phyloP scores from a whole-genome alignment of 2,329 filamentous ascomycete species.

The Neofusicoccum kwambonambiense region DNA sequence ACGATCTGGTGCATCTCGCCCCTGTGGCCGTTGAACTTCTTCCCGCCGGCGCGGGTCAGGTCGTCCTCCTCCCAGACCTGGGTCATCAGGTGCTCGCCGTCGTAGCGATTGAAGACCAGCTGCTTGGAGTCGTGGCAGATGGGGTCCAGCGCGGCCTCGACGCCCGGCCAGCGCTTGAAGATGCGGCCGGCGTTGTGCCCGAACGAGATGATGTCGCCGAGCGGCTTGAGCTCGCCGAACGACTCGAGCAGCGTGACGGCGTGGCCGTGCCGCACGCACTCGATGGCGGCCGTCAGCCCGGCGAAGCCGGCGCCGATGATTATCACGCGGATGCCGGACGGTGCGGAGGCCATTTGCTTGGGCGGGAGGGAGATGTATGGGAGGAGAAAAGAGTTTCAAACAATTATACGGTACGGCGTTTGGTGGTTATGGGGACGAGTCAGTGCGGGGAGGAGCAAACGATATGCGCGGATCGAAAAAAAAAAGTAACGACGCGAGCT shows the following conservation, averaged over 20 bases:
- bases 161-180: constrained; percentile 51
- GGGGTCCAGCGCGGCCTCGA: constrained; percentile 49
- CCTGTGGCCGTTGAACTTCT: constrained; percentile 60
- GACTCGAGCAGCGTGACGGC: constrained; percentile 57
- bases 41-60: constrained; percentile 40
- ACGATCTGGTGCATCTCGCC: constrained; percentile 60
- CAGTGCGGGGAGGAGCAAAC: background rate
- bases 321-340: constrained; percentile 27
- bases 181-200: constrained; percentile 61
- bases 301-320: constrained; percentile 56
- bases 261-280: constrained; percentile 62
- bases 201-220: constrained; percentile 63
- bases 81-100: constrained; percentile 61
- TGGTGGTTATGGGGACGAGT: background rate
- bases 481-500: background rate
- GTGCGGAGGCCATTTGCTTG: background rate
- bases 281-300: constrained; percentile 62
- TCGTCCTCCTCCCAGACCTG: constrained; percentile 43
- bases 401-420: background rate
- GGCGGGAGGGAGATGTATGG: background rate
- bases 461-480: background rate
- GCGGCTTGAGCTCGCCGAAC: constrained; percentile 54
- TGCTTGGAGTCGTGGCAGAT: constrained; percentile 55
- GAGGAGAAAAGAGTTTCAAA: too few species aligned
- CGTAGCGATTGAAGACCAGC: constrained; percentile 60